These are phyloP conservation scores for Paecilomyces niveus DNA, from an alignment of 2,329 filamentous ascomycete species.

Conservation along the genomic window DNA sequence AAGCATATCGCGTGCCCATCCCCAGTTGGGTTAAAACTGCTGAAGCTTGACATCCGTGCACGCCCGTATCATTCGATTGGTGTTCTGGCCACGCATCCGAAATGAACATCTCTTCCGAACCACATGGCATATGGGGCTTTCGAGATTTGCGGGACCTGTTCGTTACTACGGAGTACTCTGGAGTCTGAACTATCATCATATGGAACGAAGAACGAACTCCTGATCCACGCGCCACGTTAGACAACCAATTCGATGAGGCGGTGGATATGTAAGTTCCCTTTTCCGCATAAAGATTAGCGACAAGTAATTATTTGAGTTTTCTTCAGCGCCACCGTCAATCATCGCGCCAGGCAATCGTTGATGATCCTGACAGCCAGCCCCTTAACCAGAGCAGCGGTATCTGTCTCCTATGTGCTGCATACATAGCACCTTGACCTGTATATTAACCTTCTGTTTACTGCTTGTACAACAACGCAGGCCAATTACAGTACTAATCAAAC, in stretches of 20 bases:
- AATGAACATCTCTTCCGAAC: not conserved
- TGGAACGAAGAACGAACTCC: not conserved
- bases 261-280: too few relatives aligned
- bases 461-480: too few relatives aligned
- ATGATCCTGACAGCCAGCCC: not conserved
- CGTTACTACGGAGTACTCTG: not conserved
- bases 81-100: not conserved
- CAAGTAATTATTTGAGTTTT: not conserved
- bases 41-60: not conserved
- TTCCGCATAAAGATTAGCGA: not conserved
- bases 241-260: not conserved
- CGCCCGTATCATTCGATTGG: not conserved
- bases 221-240: not conserved
- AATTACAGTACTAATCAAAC: too few relatives aligned
- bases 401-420: not conserved
- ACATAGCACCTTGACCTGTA: not conserved
- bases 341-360: not conserved
- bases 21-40: not conserved
- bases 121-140: not conserved
- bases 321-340: not conserved
- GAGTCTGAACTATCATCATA: not conserved
- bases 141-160: not conserved
- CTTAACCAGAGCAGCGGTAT: not conserved
- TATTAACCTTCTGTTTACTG: too few relatives aligned
- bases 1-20: not conserved